These are phyloP conservation scores for Primulina huaijiensis DNA, from an alignment of 257 asterid genomes.

Conservation along the genomic window DNA sequence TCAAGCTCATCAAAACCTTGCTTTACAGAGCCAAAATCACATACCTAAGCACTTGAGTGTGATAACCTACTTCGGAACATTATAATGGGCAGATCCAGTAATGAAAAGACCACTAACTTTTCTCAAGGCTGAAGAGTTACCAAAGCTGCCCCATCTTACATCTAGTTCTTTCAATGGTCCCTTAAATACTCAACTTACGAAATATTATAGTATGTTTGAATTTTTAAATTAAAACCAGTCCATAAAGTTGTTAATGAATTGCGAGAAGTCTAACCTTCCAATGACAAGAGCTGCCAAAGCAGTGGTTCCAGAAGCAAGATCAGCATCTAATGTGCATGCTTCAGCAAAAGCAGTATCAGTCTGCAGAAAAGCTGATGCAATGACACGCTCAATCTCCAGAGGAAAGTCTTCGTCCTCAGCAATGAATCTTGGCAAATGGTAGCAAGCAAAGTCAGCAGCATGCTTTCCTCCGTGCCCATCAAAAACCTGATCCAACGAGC, in stretches of 20 bases:
- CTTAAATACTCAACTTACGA: neutral
- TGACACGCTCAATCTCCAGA: slow-evolving; percentile 59
- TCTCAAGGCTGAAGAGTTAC: neutral
- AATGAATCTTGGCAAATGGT: slow-evolving; percentile 78
- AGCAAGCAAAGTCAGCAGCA: slow-evolving; percentile 91
- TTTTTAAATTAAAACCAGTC: too few species aligned
- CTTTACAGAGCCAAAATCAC: neutral
- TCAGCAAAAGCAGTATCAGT: slow-evolving; percentile 87
- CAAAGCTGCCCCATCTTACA: neutral
- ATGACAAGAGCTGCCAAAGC: slow-evolving; percentile 82
- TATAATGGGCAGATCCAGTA: neutral
- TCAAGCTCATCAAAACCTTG: neutral
- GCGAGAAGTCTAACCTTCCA: slow-evolving; percentile 61
- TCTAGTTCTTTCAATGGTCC: neutral
- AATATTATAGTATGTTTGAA: neutral
- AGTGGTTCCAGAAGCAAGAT: slow-evolving; percentile 98
- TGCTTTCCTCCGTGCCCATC: slow-evolving; percentile 99
- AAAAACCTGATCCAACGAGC: slow-evolving; percentile 57
- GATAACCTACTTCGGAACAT: neutral
- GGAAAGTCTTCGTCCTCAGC: slow-evolving; percentile 73
- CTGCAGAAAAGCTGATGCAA: slow-evolving; percentile 77
- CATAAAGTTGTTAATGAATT: neutral
- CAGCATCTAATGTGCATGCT: slow-evolving; percentile 76
- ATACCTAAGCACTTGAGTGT: neutral
- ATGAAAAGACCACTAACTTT: neutral